Base-by-base conservation (phyloP, 2,329 filamentous ascomycete genomes). In the Clonostachys sp. region DNA sequence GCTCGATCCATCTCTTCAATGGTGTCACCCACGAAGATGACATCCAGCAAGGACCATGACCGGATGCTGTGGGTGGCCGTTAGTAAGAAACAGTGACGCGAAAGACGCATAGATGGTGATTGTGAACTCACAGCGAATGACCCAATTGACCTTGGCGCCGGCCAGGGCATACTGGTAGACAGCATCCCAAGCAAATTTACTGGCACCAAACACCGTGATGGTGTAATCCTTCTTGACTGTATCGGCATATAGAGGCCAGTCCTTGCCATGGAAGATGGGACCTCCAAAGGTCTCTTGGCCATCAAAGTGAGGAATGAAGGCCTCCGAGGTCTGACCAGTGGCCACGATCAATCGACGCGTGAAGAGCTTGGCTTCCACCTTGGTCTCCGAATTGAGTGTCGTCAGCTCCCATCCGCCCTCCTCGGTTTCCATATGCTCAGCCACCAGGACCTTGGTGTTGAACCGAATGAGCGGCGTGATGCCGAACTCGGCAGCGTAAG, bases 21-120 rank as follows among this genome's bases (percentile, higher is more conserved):
- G 81, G 81, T 1, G 82, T 85, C 14, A 86, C 80, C 47, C 78
- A 78, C 1, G 73, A 61, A 1, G 77, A 75, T 2, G 75, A 64
- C 54, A 84, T 69, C 67, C 66, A 84, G 0, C 72, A 67, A 0
- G 81, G 80, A 0, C 81, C 80, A 38, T 74, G 71, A 2, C 79
- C 78, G 10, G 53, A n/a, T n/a, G n/a, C 57, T 48, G 17, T 30
- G 0, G 12, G n/a, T 18, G n/a, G 12, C 12, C 18, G 20, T 46
- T 5, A 47, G 24, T 30, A 10, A 24, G 24, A 10, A 30, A 10
- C 24, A 30, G 3, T 30, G 24, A 30, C 24, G 24, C 24, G 24
- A 8, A 30, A 30, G 9, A 30, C 5, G 6, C 24, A 10, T 10
- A 10, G 24, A 30, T 10, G 8, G 36, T 1, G 14, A 39, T 10